Percentiles rank a stretch among this genome's conserved stretches.
Conservation (phyloP, 2,329 filamentous ascomycete genomes). For the Colletotrichum nymphaeae region DNA sequence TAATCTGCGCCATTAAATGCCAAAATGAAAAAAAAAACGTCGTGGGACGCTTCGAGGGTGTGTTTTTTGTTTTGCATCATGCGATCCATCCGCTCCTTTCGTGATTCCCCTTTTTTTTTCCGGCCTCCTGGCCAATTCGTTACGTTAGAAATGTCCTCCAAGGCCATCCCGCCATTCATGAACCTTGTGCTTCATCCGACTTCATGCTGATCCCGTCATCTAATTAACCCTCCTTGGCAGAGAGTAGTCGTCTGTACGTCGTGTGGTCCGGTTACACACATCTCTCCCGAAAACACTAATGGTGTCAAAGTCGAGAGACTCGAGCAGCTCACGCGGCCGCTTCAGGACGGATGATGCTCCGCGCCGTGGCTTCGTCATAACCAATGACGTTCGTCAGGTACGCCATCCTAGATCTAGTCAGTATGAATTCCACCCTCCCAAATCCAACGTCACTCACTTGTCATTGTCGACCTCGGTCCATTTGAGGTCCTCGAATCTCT, state of each 20-base stretch:
- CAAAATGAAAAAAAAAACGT: constrained; percentile 5
- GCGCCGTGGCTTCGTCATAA: constrained; percentile 36
- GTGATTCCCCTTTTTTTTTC: constrained; percentile 26
- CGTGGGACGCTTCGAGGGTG: constrained; percentile 27
- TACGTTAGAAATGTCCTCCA: not conserved
- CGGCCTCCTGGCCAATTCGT: constrained; percentile 8
- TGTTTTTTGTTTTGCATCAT: not conserved
- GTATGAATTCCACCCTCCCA: not conserved
- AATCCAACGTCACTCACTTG: constrained; percentile 70
- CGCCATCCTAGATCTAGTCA: constrained; percentile 25
- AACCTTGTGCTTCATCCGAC: not conserved
- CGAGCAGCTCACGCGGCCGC: constrained; percentile 20
- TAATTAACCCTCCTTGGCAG: not conserved
- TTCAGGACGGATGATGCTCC: constrained; percentile 28
- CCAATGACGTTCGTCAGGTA: constrained; percentile 36
- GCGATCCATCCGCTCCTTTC: constrained; percentile 18
- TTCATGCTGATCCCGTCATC: constrained; percentile 4
- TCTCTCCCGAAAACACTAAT: not conserved
- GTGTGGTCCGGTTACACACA: not conserved
- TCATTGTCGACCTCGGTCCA: constrained; percentile 76
- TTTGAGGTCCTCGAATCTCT: constrained; percentile 79
- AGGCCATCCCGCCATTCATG: constrained; percentile 8
- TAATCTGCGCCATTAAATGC: constrained; percentile 35
- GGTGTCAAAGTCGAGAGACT: not conserved
- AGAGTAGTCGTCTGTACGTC: not conserved